Evolutionary conservation across 2,329 filamentous ascomycete species (phyloP).

Genomic region (Coniochaeta prunicola): DNA sequence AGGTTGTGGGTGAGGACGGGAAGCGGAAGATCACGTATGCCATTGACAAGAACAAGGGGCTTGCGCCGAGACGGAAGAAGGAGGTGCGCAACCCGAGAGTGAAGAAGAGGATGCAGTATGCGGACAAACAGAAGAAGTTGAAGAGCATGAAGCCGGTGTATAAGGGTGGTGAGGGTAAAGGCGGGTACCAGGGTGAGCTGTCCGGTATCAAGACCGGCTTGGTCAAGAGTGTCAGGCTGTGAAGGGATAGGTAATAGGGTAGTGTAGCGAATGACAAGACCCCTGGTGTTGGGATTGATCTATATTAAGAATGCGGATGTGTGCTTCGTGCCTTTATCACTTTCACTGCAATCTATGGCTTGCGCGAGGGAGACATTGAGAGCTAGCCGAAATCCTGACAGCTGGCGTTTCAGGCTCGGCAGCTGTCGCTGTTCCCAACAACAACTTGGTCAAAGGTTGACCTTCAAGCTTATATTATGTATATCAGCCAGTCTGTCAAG

Average conservation of each 20-base stretch:
- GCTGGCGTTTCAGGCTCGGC: not conserved
- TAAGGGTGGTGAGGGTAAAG: conserved; percentile 75
- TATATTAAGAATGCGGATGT: no score
- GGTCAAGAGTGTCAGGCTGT: conserved; percentile 90
- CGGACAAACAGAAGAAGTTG: conserved; percentile 96
- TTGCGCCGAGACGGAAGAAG: conserved; percentile 86
- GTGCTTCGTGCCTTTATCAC: no score
- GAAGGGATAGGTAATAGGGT: not conserved
- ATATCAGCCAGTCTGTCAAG: not conserved
- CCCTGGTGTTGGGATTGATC: not conserved
- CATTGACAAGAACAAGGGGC: conserved; percentile 96
- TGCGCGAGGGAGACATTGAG: not conserved
- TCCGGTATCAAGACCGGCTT: conserved; percentile 93
- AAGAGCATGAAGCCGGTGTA: conserved; percentile 78
- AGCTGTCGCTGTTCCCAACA: not conserved
- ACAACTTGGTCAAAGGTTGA: not conserved
- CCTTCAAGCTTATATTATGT: not conserved
- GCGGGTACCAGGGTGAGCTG: conserved; percentile 84
- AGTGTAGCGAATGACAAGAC: not conserved
- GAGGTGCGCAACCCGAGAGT: conserved; percentile 90
- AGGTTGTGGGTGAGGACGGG: conserved; percentile 70
- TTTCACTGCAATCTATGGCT: not conserved
- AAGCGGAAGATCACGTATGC: conserved; percentile 89
- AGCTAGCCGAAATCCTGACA: not conserved
- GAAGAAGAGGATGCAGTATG: conserved; percentile 96